These are phyloP conservation scores for Magnaporthiopsis incrustans DNA, from an alignment of 2,329 filamentous ascomycete species.

Conservation along the genomic window DNA sequence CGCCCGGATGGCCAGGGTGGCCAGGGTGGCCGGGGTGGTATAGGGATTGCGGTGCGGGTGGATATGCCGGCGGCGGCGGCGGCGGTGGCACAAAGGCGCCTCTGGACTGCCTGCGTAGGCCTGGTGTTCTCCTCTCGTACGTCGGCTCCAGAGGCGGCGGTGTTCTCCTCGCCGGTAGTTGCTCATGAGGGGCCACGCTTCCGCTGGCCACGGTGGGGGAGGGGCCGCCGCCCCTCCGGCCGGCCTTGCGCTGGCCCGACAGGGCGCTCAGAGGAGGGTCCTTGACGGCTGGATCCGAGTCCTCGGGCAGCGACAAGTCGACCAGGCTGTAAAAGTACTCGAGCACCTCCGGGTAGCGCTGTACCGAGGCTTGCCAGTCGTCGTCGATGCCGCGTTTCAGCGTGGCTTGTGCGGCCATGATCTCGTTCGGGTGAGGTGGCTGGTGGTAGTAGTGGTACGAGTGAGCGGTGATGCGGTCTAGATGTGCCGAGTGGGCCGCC, in stretches of 20 bases:
- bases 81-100: constrained; percentile 14
- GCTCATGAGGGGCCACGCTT: constrained; percentile 25
- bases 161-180: constrained; percentile 26
- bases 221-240: constrained; percentile 29
- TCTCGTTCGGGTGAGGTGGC: constrained; percentile 52
- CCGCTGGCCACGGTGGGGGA: constrained; percentile 29
- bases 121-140: constrained; percentile 31
- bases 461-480: constrained; percentile 47
- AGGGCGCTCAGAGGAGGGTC: constrained; percentile 52
- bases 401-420: constrained; percentile 54
- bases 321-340: constrained; percentile 73
- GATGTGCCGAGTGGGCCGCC: constrained; percentile 43
- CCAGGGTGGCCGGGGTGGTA: background rate
- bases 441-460: constrained; percentile 50
- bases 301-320: constrained; percentile 54
- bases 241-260: constrained; percentile 37
- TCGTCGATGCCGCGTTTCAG: constrained; percentile 70
- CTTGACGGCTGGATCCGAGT: constrained; percentile 51
- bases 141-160: constrained; percentile 26
- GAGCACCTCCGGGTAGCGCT: constrained; percentile 72
- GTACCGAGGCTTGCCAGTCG: constrained; percentile 68
- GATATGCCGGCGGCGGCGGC: constrained; percentile 14
- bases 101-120: constrained; percentile 17
- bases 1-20: too few relatives aligned
- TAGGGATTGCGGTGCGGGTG: background rate